These are phyloP conservation scores for Coemansia sp. DNA, from an alignment of 192 early-diverging fungal species.

Conservation along the genomic window DNA sequence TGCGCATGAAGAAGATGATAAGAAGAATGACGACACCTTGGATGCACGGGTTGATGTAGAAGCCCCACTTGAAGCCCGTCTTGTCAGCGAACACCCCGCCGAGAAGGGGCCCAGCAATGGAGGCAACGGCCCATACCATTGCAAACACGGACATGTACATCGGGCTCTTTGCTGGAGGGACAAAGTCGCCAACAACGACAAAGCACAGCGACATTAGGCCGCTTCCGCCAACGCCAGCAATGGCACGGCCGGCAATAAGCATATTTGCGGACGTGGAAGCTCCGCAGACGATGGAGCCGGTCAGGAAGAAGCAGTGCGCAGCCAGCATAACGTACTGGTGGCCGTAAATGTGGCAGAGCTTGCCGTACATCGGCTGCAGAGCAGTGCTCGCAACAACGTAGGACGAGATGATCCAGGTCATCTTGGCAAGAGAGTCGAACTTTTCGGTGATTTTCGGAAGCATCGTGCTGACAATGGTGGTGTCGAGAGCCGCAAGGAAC, in stretches of 20 bases:
- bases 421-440: conserved; percentile 58
- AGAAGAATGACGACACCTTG: conserved; percentile 46
- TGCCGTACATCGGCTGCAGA: conserved; percentile 77
- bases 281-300: conserved; percentile 57
- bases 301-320: conserved; percentile 54
- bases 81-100: conserved; percentile 62
- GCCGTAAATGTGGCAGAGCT: conserved; percentile 81
- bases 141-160: conserved; percentile 60
- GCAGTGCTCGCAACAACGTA: conserved; percentile 71
- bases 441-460: conserved; percentile 61
- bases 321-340: conserved; percentile 58
- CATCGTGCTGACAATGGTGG: conserved; percentile 63
- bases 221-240: conserved; percentile 70
- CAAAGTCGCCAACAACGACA: conserved; percentile 69
- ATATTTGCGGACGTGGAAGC: conserved; percentile 59
- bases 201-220: conserved; percentile 62
- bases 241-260: conserved; percentile 67
- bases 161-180: conserved; percentile 58
- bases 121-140: conserved; percentile 58
- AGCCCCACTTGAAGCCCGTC: conserved; percentile 53
- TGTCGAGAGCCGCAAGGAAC: conserved; percentile 63
- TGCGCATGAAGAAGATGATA: conserved; percentile 44
- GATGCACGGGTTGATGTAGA: conserved; percentile 62
- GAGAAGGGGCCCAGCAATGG: conserved; percentile 59
- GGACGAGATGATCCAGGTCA: conserved; percentile 75